A percentile compares a stretch with the other conserved stretches of the same genome.
Conservation (phyloP, 2,329 filamentous ascomycete genomes). For the Aaosphaeria pasadenensis region DNA sequence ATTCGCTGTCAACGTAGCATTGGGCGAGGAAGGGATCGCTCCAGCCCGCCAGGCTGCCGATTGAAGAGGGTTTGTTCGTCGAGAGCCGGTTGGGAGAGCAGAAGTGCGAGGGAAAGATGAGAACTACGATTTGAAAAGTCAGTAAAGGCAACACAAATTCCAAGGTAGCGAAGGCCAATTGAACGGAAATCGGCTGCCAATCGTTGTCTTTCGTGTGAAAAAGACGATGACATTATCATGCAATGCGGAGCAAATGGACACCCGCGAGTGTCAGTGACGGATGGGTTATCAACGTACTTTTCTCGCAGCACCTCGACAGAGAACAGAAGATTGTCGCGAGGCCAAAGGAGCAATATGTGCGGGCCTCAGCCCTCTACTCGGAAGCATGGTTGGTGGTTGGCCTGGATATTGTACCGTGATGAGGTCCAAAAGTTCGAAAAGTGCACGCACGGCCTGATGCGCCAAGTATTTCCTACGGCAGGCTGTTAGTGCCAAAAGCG, state of each 20-base stretch:
- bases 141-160: neutral
- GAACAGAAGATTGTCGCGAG: constrained; percentile 17
- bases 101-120: constrained; percentile 27
- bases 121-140: constrained; percentile 17
- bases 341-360: constrained; percentile 22
- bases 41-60: constrained; percentile 23
- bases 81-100: constrained; percentile 13
- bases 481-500: too few relatives aligned
- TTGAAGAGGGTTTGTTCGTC: constrained; percentile 23
- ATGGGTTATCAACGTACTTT: constrained; percentile 22
- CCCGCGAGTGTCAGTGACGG: too few relatives aligned
- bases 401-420: constrained; percentile 2
- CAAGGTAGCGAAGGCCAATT: neutral
- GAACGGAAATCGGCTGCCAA: neutral
- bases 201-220: neutral
- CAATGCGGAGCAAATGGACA: too few relatives aligned
- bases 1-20: constrained; percentile 17
- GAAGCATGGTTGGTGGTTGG: constrained; percentile 43
- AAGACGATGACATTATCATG: too few relatives aligned
- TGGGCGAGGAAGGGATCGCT: constrained; percentile 10
- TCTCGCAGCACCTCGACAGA: constrained; percentile 23
- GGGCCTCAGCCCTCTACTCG: constrained; percentile 46
- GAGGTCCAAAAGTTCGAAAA: too few relatives aligned
- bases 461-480: too few relatives aligned
- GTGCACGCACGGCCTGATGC: too few relatives aligned